These are phyloP conservation scores for Parastagonospora nodorum DNA, from an alignment of 2,329 filamentous ascomycete species.

Conservation along the genomic window DNA sequence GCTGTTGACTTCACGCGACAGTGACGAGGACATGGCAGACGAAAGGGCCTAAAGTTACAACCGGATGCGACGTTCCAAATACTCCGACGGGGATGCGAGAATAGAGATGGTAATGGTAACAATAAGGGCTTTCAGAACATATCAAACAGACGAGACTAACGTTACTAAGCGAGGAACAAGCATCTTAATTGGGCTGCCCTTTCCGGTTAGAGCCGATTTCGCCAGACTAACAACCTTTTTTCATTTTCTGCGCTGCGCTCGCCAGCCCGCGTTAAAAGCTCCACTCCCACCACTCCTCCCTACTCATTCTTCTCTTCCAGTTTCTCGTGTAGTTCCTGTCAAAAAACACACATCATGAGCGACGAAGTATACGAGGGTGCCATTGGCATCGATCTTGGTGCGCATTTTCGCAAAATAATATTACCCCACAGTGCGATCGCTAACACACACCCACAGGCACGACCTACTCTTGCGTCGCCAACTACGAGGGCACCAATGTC, in stretches of 20 bases:
- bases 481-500: slow-evolving; percentile 98
- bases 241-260: slow-evolving; percentile 3
- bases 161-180: too few relatives aligned
- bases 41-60: too few relatives aligned
- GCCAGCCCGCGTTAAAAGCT: slow-evolving; percentile 19
- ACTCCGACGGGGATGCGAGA: too few relatives aligned
- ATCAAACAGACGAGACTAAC: too few relatives aligned
- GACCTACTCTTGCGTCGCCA: slow-evolving; percentile 99
- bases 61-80: too few relatives aligned
- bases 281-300: slow-evolving; percentile 34
- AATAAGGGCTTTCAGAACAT: too few relatives aligned
- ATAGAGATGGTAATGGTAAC: too few relatives aligned
- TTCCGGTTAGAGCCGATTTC: too few relatives aligned
- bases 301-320: slow-evolving; percentile 36
- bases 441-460: slow-evolving; percentile 69
- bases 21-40: too few relatives aligned
- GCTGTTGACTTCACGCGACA: too few relatives aligned
- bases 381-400: slow-evolving; percentile 99
- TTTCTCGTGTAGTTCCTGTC: slow-evolving; percentile 35
- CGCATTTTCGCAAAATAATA: slow-evolving; percentile 25
- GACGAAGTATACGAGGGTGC: slow-evolving; percentile 99
- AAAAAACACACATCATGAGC: slow-evolving; percentile 70
- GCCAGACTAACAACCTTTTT: background rate
- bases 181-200: too few relatives aligned
- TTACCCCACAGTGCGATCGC: slow-evolving; percentile 36